Evolutionary conservation across 495 filamentous ascomycete genomes (phyloP), one percentile per base, ranked within the genome.

Genomic region (Glarea lozoyensis): DNA sequence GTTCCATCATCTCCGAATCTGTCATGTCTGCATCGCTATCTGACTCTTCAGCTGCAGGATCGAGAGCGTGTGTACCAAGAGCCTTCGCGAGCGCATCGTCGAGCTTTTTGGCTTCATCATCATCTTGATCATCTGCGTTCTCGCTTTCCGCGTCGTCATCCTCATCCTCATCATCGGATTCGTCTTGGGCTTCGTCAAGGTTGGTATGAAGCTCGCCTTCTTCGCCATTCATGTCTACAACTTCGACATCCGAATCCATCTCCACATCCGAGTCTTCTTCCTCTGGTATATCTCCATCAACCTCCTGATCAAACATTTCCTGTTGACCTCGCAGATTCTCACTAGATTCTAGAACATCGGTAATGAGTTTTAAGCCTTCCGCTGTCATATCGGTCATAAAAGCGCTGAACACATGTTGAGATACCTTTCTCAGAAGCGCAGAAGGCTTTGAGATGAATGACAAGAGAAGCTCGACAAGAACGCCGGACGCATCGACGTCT

Each of bases 1-100:
- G 65, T 10, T 78, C 79, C 63, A 94, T 81, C 92, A 98, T 98
- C 55, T 94, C 85, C 30, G 88, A 87, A 64, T 97, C 92, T 42
- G 86, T 79, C 84, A 95, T 92, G 58, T 92, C 86, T 0, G 75
- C 77, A 49, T 75, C 77, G 23, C 68, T 66, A 37, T 82, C 79
- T 0, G 76, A 76, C 12, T 64, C 70, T 15, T 70, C 69, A 35
- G 75, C 62, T 23, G 67, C 50, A 7, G 7, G 25, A 29, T 79
- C 69, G 13, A 75, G 66, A 15, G 68, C 67, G 51, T 78, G 76
- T 30, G 77, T 81, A 15, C 76, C 73, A 10, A 94, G 76, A 3
- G 82, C 82, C 40, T 76, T 69, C 20, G 83, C 82, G 32, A 95
- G 76, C 35, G 85, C 87, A 35, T 79, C 79, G 58, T 95, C 79